A percentile compares a stretch with the other conserved stretches of the same genome.
Evolutionary conservation across 495 filamentous ascomycete species (phyloP).

Genomic region (Daldinia grandis): DNA sequence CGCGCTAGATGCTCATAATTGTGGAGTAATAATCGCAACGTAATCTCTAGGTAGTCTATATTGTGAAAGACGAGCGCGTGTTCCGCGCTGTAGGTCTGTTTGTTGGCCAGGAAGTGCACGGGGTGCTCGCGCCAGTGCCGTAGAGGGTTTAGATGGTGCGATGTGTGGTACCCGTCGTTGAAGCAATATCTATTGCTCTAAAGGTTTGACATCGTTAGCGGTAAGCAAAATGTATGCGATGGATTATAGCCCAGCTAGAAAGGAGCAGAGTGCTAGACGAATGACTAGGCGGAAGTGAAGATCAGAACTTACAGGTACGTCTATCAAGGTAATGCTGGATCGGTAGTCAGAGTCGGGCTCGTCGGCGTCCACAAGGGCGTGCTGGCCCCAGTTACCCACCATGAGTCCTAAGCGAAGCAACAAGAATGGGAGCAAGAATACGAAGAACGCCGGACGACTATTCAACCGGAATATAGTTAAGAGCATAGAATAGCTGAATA

Average conservation of each 20-base stretch:
- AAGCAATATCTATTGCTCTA: constrained; percentile 75
- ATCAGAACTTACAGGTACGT: constrained; percentile 66
- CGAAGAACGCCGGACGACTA: constrained; percentile 63
- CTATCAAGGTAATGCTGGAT: constrained; percentile 76
- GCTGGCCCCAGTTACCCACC: constrained; percentile 81
- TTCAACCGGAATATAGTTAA: constrained; percentile 58
- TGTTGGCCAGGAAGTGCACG: constrained; percentile 68
- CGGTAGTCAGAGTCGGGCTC: constrained; percentile 75
- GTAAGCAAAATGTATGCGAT: constrained; percentile 6
- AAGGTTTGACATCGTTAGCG: background rate
- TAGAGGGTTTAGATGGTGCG: constrained; percentile 76
- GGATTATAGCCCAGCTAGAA: background rate
- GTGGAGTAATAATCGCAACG: constrained; percentile 65
- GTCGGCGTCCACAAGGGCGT: constrained; percentile 73
- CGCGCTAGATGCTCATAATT: constrained; percentile 70
- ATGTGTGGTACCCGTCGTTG: constrained; percentile 82
- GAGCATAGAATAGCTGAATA: constrained; percentile 60
- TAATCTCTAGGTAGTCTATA: constrained; percentile 76
- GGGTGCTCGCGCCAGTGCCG: constrained; percentile 81
- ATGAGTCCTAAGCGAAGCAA: constrained; percentile 71
- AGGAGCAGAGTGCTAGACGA: background rate
- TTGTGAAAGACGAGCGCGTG: constrained; percentile 74
- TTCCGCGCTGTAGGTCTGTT: constrained; percentile 65
- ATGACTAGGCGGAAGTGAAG: background rate
- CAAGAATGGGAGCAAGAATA: constrained; percentile 67